Evolutionary conservation across 805 yeast genomes (phyloP).

Genomic region (Wickerhamomyces queroliae): DNA sequence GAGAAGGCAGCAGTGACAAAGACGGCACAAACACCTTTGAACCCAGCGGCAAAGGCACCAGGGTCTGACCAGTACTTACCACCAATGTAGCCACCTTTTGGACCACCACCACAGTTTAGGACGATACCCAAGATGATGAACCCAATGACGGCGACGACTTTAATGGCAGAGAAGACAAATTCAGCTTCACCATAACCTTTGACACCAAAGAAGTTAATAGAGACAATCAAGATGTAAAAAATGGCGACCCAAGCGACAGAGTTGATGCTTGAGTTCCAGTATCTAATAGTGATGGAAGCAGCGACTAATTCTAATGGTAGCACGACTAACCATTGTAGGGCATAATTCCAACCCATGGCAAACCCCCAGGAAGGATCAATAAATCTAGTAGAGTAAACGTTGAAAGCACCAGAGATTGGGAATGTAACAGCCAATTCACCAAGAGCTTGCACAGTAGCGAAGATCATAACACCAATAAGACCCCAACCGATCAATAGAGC

Average conservation of each 20-base stretch:
- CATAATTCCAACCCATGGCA: constrained; percentile 46
- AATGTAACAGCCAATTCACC: constrained; percentile 50
- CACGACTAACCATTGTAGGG: constrained; percentile 47
- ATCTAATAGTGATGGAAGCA: constrained; percentile 48
- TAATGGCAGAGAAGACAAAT: constrained; percentile 39
- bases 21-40: constrained; percentile 65
- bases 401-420: constrained; percentile 50
- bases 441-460: constrained; percentile 48
- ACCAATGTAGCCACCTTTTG: constrained; percentile 41
- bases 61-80: constrained; percentile 46
- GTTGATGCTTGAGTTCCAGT: constrained; percentile 43
- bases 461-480: constrained; percentile 52
- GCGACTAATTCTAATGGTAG: constrained; percentile 56
- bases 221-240: constrained; percentile 39
- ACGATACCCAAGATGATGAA: constrained; percentile 43
- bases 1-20: constrained; percentile 74
- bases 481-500: constrained; percentile 51
- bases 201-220: constrained; percentile 46
- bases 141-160: constrained; percentile 41
- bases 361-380: constrained; percentile 51
- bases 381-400: constrained; percentile 42
- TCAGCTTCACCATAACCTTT: constrained; percentile 54
- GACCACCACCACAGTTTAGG: constrained; percentile 49
- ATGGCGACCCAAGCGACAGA: constrained; percentile 56
- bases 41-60: constrained; percentile 45